Conservation (phyloP, 2,329 filamentous ascomycete genomes). For the Ascochyta viciae-villosae region DNA sequence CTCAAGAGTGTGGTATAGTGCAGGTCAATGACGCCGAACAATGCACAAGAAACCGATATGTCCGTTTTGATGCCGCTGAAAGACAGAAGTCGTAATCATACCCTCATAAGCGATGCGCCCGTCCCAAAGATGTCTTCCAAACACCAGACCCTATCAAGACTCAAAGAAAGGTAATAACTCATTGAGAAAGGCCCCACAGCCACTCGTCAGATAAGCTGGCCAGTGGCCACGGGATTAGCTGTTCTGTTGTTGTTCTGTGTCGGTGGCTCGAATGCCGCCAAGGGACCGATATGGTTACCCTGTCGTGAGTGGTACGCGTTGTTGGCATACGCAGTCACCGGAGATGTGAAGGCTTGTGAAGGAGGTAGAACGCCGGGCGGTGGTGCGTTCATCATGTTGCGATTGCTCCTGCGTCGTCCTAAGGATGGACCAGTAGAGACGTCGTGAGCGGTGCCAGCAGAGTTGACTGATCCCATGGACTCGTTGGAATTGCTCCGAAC, state of each 20-base stretch:
- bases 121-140: conserved; percentile 14
- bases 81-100: conserved; percentile 21
- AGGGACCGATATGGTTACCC: conserved; percentile 30
- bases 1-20: conserved; percentile 19
- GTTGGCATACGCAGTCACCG: conserved; percentile 36
- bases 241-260: conserved; percentile 34
- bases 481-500: conserved; percentile 45
- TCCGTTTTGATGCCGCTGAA: conserved; percentile 38
- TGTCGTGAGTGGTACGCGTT: conserved; percentile 38
- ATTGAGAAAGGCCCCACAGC: neutral
- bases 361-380: conserved; percentile 33
- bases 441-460: conserved; percentile 38
- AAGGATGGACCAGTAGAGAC: conserved; percentile 39
- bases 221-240: conserved; percentile 42
- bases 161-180: conserved; percentile 5
- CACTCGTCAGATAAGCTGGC: conserved; percentile 38
- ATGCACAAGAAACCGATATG: conserved; percentile 11
- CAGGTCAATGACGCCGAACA: conserved; percentile 13
- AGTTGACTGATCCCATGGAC: conserved; percentile 37
- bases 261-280: conserved; percentile 35
- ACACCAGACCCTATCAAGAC: conserved; percentile 6
- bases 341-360: conserved; percentile 33
- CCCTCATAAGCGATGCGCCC: conserved; percentile 8
- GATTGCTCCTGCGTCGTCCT: conserved; percentile 45
- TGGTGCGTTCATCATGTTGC: conserved; percentile 38